Percentiles rank a stretch among this genome's conserved stretches.
phyloP scores from a whole-genome alignment of 345 rosid genomes.

The Linum usitatissimum region DNA sequence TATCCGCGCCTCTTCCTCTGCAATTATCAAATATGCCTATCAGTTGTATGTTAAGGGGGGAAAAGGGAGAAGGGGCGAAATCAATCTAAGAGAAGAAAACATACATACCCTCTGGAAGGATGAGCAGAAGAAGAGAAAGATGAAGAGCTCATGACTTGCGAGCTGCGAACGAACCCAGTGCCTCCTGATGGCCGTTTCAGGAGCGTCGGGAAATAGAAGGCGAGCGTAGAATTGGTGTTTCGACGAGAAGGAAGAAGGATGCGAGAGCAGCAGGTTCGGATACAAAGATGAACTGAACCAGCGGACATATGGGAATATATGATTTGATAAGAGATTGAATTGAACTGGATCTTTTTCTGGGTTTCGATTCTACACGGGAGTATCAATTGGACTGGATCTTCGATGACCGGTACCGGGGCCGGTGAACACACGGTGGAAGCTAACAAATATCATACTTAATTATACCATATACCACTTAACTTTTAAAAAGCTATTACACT shows the following conservation, averaged over 20 bases:
- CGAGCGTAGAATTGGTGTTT: background rate
- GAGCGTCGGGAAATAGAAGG: background rate
- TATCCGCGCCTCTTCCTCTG: conserved; percentile 36
- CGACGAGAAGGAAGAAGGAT: background rate
- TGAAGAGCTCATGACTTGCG: background rate
- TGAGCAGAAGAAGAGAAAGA: background rate
- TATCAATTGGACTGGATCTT: too few relatives aligned
- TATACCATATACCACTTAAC: too few relatives aligned
- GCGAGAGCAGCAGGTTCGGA: background rate
- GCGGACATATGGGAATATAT: too few relatives aligned
- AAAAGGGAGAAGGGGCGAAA: background rate
- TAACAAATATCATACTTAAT: too few relatives aligned
- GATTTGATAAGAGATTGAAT: too few relatives aligned
- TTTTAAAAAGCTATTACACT: too few relatives aligned
- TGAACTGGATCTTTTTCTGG: too few relatives aligned
- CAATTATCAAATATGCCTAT: background rate
- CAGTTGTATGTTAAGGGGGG: background rate
- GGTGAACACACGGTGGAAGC: too few relatives aligned
- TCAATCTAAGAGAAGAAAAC: background rate
- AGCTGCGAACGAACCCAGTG: background rate
- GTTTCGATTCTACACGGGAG: too few relatives aligned
- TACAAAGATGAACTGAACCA: background rate
- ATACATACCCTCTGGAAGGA: background rate
- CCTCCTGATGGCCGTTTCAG: background rate
- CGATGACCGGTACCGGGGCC: too few relatives aligned